These are phyloP conservation scores for Ganoderma meredithae DNA, from an alignment of 1,284 basidiomycete genomes.

Conservation along the genomic window DNA sequence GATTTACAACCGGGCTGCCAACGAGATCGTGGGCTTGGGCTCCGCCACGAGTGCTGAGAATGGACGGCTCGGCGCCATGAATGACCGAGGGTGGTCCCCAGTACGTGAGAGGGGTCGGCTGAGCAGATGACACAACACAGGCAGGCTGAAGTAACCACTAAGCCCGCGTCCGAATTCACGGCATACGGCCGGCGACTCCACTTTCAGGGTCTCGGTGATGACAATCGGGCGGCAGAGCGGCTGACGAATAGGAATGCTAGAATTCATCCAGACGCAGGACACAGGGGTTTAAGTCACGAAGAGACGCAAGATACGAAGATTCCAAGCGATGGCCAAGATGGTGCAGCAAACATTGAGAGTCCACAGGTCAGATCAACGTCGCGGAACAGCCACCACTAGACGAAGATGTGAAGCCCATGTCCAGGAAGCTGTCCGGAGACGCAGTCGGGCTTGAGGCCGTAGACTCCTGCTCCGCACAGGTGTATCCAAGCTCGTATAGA, in stretches of 20 bases:
- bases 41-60: background rate
- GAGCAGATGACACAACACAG: background rate
- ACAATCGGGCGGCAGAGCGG: background rate
- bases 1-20: conserved; percentile 4
- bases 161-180: background rate
- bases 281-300: conserved; percentile 6
- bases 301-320: background rate
- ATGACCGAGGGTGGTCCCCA: background rate
- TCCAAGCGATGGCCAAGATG: background rate
- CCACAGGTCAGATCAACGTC: background rate
- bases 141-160: background rate
- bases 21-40: background rate
- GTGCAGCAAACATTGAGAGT: background rate
- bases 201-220: background rate
- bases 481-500: conserved; percentile 8
- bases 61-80: conserved; percentile 5
- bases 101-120: background rate
- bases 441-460: background rate
- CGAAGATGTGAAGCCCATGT: background rate
- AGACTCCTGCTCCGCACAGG: background rate
- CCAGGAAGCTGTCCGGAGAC: conserved; percentile 4
- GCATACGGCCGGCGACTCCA: background rate
- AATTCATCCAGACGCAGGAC: background rate
- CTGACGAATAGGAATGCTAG: background rate
- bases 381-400: background rate